phyloP scores from a whole-genome alignment of 345 rosid species.

The Populus nigra region DNA sequence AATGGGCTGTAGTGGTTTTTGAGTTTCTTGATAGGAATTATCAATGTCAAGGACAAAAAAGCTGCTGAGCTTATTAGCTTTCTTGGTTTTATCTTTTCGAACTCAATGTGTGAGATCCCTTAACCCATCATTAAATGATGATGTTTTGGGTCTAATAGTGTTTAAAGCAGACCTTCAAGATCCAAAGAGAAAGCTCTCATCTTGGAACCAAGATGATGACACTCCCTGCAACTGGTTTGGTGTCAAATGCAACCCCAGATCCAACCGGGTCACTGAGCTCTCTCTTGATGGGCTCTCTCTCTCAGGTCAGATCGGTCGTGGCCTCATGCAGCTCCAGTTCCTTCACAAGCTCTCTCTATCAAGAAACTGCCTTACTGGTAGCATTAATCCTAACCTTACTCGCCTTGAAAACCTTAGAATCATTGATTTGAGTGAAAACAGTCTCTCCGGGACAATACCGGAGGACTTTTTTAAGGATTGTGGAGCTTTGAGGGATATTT shows the following conservation, averaged over 20 bases:
- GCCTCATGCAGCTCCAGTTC: slow-evolving; percentile 25
- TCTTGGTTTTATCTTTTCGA: slow-evolving; percentile 7
- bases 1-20: slow-evolving; percentile 6
- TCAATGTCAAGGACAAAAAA: slow-evolving; percentile 8
- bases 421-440: slow-evolving; percentile 59
- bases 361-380: slow-evolving; percentile 64
- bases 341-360: slow-evolving; percentile 39
- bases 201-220: slow-evolving; percentile 33
- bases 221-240: slow-evolving; percentile 30
- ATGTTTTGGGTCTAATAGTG: slow-evolving; percentile 30
- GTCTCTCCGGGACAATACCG: slow-evolving; percentile 60
- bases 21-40: background rate
- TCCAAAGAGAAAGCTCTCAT: slow-evolving; percentile 25
- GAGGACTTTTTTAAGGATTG: slow-evolving; percentile 77
- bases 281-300: slow-evolving; percentile 29
- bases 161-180: slow-evolving; percentile 36
- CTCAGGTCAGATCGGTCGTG: slow-evolving; percentile 31
- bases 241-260: slow-evolving; percentile 30
- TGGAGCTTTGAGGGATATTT: slow-evolving; percentile 62
- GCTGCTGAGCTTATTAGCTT: background rate
- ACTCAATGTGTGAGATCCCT: slow-evolving; percentile 17
- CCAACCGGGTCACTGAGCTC: slow-evolving; percentile 32
- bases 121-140: slow-evolving; percentile 29
- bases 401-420: slow-evolving; percentile 44
- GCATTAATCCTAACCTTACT: slow-evolving; percentile 53